These are phyloP conservation scores for Arabidopsis thaliana DNA, from an alignment of 345 rosid species.

Conservation along the genomic window DNA sequence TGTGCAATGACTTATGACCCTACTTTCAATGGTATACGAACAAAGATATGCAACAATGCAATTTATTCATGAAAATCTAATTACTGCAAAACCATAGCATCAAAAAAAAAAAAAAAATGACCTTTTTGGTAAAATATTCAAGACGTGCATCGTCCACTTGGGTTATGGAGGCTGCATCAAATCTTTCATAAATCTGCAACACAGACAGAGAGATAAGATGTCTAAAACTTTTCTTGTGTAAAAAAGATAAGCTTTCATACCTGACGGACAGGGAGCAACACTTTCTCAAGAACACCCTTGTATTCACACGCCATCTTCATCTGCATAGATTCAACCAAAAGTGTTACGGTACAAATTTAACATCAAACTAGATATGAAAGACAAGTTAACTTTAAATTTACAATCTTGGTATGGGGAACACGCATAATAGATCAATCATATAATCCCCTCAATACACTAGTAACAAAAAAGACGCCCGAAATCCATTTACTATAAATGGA, in stretches of 20 bases:
- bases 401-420: neutral
- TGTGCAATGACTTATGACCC: conserved; percentile 24
- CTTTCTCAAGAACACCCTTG: conserved; percentile 88
- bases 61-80: neutral
- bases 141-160: conserved; percentile 79
- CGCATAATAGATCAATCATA: conserved; percentile 26
- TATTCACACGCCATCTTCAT: conserved; percentile 64
- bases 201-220: conserved; percentile 31
- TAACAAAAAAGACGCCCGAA: conserved; percentile 1
- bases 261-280: conserved; percentile 81
- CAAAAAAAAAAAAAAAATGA: conserved; percentile 36
- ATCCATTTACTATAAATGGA: conserved; percentile 14
- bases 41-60: neutral
- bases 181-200: conserved; percentile 81
- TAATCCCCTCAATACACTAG: conserved; percentile 26
- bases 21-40: conserved; percentile 9
- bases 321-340: conserved; percentile 47
- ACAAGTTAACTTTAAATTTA: neutral
- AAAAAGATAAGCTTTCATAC: conserved; percentile 47
- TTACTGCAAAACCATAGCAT: neutral
- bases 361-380: conserved; percentile 24
- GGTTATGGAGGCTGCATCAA: conserved; percentile 59
- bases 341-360: neutral
- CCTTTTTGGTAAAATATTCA: conserved; percentile 84
- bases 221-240: neutral